A percentile compares a stretch with the other conserved stretches of the same genome.
These are phyloP conservation scores for Starmerella sirachaensis DNA, from an alignment of 805 yeast species.

Conservation along the genomic window DNA sequence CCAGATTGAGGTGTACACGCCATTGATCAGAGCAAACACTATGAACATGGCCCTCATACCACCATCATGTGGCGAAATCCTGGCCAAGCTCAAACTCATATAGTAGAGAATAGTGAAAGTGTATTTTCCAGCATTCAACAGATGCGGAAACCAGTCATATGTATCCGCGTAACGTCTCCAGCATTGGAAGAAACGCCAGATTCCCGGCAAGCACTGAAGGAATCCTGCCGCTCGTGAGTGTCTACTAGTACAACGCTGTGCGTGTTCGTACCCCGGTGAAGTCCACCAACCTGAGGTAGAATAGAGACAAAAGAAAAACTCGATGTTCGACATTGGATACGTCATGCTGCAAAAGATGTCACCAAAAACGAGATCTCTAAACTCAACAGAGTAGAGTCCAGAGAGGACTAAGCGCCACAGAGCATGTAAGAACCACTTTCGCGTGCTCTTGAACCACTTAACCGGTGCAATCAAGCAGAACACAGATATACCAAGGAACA, in stretches of 20 bases:
- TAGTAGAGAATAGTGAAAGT: conserved; percentile 53
- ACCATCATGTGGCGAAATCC: conserved; percentile 41
- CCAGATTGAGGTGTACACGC: conserved; percentile 64
- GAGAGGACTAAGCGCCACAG: conserved; percentile 61
- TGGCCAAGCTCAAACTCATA: conserved; percentile 61
- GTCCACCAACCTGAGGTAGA: conserved; percentile 50
- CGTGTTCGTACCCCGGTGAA: conserved; percentile 19
- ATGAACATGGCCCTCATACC: conserved; percentile 49
- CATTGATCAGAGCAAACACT: conserved; percentile 59
- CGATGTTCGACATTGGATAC: conserved; percentile 73
- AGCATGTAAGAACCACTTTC: conserved; percentile 68
- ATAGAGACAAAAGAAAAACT: conserved; percentile 77
- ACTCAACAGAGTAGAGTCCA: conserved; percentile 90
- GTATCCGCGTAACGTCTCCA: conserved; percentile 83
- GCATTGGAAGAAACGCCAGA: conserved; percentile 88
- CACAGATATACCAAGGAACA: conserved; percentile 47
- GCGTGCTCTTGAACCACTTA: conserved; percentile 44
- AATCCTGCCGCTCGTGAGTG: conserved; percentile 72
- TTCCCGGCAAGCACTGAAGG: conserved; percentile 68
- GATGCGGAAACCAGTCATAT: conserved; percentile 92
- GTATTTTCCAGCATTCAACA: conserved; percentile 79
- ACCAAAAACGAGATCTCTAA: conserved; percentile 85
- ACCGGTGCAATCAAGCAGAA: conserved; percentile 50
- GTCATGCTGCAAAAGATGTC: conserved; percentile 83
- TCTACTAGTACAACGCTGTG: conserved; percentile 58